Conservation (phyloP, 1,284 basidiomycete genomes). For the Cutaneotrichosporon sp. region DNA sequence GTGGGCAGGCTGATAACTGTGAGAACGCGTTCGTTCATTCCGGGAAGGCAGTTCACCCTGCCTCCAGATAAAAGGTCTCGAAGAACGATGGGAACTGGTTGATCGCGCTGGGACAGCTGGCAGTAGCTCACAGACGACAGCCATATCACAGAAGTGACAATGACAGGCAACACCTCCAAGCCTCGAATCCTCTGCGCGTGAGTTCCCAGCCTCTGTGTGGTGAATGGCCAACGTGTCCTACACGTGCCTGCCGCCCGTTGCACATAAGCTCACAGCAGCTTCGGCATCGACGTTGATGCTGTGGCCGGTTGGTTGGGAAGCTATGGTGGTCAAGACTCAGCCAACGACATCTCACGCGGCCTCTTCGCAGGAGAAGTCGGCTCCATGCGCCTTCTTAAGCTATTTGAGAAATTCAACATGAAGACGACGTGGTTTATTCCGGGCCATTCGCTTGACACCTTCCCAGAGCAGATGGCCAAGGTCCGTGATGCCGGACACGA, state of each 20-base stretch:
- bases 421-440: slow-evolving; percentile 69
- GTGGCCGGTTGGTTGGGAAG: slow-evolving; percentile 58
- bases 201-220: neutral
- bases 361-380: slow-evolving; percentile 63
- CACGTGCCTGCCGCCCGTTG: neutral
- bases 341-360: slow-evolving; percentile 48
- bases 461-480: slow-evolving; percentile 47
- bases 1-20: no score
- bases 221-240: no score
- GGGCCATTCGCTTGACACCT: slow-evolving; percentile 49
- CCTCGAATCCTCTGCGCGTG: slow-evolving; percentile 13
- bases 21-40: no score
- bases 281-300: slow-evolving; percentile 62
- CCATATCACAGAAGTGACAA: no score
- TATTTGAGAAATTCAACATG: slow-evolving; percentile 67
- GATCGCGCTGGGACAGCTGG: no score
- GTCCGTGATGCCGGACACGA: slow-evolving; percentile 51
- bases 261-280: slow-evolving; percentile 2
- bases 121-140: no score
- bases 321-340: slow-evolving; percentile 49
- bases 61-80: no score
- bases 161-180: no score
- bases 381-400: slow-evolving; percentile 60
- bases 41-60: no score
- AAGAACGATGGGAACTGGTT: no score